Evolutionary conservation across 768 basidiomycete genomes (phyloP), one percentile per base, ranked within the genome.

Genomic region (Polyporus arcularius): DNA sequence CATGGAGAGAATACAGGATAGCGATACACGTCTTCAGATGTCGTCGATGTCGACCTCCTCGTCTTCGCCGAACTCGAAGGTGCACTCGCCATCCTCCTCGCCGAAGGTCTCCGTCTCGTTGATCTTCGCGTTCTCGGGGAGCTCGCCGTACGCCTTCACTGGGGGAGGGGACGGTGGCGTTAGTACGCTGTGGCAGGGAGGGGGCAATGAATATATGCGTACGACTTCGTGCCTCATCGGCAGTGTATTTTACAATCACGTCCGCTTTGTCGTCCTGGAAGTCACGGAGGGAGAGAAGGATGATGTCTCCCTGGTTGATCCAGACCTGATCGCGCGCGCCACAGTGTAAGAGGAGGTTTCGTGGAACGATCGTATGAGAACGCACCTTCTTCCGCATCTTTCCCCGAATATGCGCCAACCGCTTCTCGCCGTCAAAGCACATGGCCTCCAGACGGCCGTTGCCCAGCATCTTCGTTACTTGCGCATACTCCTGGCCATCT

Each of bases 231-330:
- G 92, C 92, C 73, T 99, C 96, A 72, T 99, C 96, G 40, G 95
- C 87, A 2, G 96, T 97, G 76, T 98, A 99, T 78, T 97, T 97
- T 70, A 98, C 96, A 72, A 98, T 98, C 52, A 99, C 96, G 79
- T 99, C 97, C 18, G 96, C 97, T 76, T 98, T 98, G 78, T 93
- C 94, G 69, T 99, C 97, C 76, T 98, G 96, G 86, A 98, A 99
- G 53, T 98, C 97, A 65, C 97, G 92, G 51, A 99, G 82, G 31
- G 95, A 98, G 18, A 98, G 80, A 46, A 98, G 80, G 53, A 98
- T 87, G 71, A 98, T 98, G 71, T 98, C 96, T 70, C 96, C 96
- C 70, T 97, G 94, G 73, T 96, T 97, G 73, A 98, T 98, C 96
- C 96, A 98, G 71, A 98, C 95, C 96, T 98, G 58, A 21, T n/a